Conservation (phyloP, 2,329 filamentous ascomycete genomes). For the Pseudogymnoascus sp. region DNA sequence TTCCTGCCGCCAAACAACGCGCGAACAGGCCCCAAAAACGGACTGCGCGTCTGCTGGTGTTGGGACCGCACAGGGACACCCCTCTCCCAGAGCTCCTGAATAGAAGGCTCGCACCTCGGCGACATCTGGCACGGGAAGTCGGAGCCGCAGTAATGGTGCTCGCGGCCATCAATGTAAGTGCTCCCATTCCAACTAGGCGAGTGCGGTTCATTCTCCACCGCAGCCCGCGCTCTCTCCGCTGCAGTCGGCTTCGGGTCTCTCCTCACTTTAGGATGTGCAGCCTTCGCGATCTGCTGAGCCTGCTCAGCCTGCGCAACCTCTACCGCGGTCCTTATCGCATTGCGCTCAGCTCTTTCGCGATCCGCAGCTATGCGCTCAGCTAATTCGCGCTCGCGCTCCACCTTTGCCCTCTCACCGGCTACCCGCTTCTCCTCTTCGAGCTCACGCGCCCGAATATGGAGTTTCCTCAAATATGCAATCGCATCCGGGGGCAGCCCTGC, state of each 20-base stretch:
- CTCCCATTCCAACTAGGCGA: constrained; percentile 1
- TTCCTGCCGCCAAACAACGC: background rate
- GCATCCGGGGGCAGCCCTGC: background rate
- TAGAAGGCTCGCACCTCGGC: background rate
- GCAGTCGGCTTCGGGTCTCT: background rate
- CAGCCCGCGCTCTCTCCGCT: background rate
- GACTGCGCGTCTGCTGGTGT: background rate
- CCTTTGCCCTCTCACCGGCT: too few species aligned
- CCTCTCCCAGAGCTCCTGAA: background rate
- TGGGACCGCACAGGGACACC: background rate
- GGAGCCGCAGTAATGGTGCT: background rate
- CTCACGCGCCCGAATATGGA: background rate
- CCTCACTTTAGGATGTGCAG: background rate
- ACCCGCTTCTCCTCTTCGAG: background rate
- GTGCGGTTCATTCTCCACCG: background rate
- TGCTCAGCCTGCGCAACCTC: too few species aligned
- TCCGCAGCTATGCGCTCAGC: too few species aligned
- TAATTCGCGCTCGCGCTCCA: too few species aligned
- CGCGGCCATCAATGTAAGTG: background rate
- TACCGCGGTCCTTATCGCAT: too few species aligned
- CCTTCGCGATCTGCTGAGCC: background rate
- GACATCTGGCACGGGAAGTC: constrained; percentile 2
- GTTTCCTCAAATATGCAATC: background rate
- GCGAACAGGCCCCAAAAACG: background rate
- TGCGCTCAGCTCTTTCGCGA: too few species aligned